Conservation (phyloP, 495 filamentous ascomycete species). For the Opeltia flavorubescens region DNA sequence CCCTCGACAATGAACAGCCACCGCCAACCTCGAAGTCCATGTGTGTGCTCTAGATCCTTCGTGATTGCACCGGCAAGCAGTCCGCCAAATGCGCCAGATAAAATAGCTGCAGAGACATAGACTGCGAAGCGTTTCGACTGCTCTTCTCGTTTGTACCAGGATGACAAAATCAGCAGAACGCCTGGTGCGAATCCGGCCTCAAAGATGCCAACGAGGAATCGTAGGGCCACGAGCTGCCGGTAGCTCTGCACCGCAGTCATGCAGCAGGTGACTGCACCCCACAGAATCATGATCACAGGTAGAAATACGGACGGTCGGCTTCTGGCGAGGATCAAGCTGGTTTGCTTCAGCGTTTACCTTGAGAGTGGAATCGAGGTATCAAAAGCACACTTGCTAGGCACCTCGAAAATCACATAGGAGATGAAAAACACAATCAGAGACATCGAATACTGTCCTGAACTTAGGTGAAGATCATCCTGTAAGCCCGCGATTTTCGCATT, state of each 20-base stretch:
- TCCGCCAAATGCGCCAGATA: conserved; percentile 37
- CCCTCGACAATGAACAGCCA: conserved; percentile 29
- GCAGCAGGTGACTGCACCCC: conserved; percentile 22
- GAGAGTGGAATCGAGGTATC: background rate
- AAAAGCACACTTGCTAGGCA: conserved; percentile 25
- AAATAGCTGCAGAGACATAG: conserved; percentile 35
- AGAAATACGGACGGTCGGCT: conserved; percentile 31
- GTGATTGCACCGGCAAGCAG: conserved; percentile 32
- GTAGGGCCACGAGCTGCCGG: conserved; percentile 26
- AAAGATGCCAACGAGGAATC: conserved; percentile 25
- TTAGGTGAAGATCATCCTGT: conserved; percentile 25
- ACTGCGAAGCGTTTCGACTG: conserved; percentile 36
- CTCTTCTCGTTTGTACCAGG: conserved; percentile 37
- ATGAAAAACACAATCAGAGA: conserved; percentile 31
- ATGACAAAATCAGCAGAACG: conserved; percentile 32
- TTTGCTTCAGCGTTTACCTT: too few relatives aligned
- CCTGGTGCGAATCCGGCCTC: conserved; percentile 32
- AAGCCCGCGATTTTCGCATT: conserved; percentile 33
- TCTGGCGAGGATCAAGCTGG: conserved; percentile 28
- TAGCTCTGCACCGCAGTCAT: conserved; percentile 32
- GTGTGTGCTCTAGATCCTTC: conserved; percentile 21
- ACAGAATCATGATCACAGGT: conserved; percentile 29
- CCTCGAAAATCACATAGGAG: conserved; percentile 32
- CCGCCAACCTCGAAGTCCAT: conserved; percentile 30
- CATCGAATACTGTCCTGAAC: conserved; percentile 23